Evolutionary conservation across 2,329 filamentous ascomycete species (phyloP).

Genomic region (Drechmeria coniospora): DNA sequence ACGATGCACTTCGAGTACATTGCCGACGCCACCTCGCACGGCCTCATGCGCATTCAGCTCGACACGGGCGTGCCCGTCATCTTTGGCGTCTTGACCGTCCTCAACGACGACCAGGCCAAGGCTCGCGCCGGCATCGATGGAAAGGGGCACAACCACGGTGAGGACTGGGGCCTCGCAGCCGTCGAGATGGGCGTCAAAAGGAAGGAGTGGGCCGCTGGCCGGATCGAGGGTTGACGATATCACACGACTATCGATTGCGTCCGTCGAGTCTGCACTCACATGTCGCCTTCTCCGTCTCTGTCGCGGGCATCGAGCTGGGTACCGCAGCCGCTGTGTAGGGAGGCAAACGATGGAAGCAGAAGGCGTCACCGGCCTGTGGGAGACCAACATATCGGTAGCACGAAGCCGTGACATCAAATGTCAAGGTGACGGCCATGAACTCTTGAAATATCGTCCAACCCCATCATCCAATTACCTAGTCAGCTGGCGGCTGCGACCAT

Average conservation of each 20-base stretch:
- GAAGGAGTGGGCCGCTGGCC: conserved; percentile 65
- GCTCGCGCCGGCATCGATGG: conserved; percentile 62
- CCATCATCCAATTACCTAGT: conserved; percentile 9
- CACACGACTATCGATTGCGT: no score
- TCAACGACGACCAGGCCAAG: conserved; percentile 77
- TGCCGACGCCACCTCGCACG: conserved; percentile 75
- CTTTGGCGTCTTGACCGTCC: conserved; percentile 79
- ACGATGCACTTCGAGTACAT: conserved; percentile 99
- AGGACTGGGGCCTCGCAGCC: conserved; percentile 89
- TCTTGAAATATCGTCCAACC: no score
- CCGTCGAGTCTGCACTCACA: no score
- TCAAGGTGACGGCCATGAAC: no score
- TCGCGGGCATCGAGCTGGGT: no score
- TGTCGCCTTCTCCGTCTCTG: no score
- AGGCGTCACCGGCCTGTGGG: no score
- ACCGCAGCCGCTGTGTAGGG: no score
- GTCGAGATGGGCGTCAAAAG: conserved; percentile 89
- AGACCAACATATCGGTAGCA: no score
- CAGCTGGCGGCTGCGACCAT: no score
- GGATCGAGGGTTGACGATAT: conserved; percentile 33
- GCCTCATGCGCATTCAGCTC: conserved; percentile 85
- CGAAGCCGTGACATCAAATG: no score
- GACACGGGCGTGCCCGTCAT: conserved; percentile 81
- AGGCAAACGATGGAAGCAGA: no score
- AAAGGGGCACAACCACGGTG: conserved; percentile 74